Conservation (phyloP, 768 basidiomycete genomes). For the Lepiota venenata region DNA sequence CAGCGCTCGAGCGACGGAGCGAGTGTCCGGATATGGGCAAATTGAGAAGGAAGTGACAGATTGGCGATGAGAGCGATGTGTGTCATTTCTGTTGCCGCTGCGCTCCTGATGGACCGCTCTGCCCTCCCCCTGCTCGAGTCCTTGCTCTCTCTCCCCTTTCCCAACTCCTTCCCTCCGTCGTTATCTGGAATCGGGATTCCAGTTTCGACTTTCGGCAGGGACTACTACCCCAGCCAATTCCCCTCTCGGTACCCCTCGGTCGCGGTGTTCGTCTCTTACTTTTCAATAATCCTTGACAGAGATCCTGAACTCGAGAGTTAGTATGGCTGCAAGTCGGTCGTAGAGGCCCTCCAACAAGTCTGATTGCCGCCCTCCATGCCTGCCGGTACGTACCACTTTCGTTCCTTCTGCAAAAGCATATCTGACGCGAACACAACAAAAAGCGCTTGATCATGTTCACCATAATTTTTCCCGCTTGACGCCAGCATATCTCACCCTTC, state of each 20-base stretch:
- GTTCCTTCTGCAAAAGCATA: too few relatives aligned
- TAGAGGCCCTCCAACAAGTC: not conserved
- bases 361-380: not conserved
- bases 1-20: not conserved
- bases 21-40: not conserved
- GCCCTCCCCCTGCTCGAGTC: not conserved
- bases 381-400: not conserved
- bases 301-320: not conserved
- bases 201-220: not conserved
- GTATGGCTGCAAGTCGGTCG: slow-evolving; percentile 6
- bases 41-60: slow-evolving; percentile 9
- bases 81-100: slow-evolving; percentile 5
- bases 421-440: not conserved
- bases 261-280: not conserved
- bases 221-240: not conserved
- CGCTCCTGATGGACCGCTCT: slow-evolving; percentile 3
- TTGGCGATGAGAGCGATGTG: slow-evolving; percentile 3
- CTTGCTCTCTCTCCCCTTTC: not conserved
- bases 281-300: not conserved
- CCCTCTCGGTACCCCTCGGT: not conserved
- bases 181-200: not conserved
- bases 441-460: not conserved
- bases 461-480: slow-evolving; percentile 25
- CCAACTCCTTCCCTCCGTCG: not conserved
- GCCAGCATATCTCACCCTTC: slow-evolving; percentile 41